Evolutionary conservation across 805 yeast species (phyloP), one percentile per base, ranked within the genome.

Genomic region (Wickerhamiella hasegawae): DNA sequence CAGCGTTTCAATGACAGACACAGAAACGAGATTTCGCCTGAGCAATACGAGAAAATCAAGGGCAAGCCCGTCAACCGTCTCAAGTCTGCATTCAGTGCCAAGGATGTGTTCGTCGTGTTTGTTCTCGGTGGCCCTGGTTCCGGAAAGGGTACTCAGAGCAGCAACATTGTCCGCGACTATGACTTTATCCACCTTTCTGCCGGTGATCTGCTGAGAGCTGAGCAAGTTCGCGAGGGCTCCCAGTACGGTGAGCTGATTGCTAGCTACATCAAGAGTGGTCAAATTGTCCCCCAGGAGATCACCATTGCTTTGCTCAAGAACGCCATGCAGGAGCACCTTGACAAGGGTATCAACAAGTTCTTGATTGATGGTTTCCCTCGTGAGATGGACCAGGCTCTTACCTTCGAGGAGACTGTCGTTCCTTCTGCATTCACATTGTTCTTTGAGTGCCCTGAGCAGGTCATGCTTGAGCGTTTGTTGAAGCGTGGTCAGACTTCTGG

Each of bases 71-170:
- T n/a, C n/a, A 34, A 37, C 35, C 44, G 40, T 33, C 40, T 43
- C 27, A 28, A 36, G 32, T 40, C 52, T 11, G 73, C 77, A 0
- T 80, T 80, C 52, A 59, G 68, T 8, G 66, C 68, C 2, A 71
- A 73, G 27, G 75, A 81, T 37, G 73, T 80, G 20, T 72, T 80
- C 19, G 93, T 87, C 4, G 67, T 85, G 19, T 87, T 82, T 55
- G 95, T 87, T 15, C 69, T 87, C 22, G 98, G 98, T 30, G 97
- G 97, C 3, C 97, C 97, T 4, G 97, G 97, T 16, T 81, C 94
- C 20, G 97, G 98, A 30, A 90, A 90, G 54, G 97, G 98, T 38
- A 87, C 98, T 1, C 98, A 87, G 59, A 82, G 96, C 63, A 77
- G 76, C 22, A 80, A 73, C 51, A 66, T 87, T 38, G 96, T 87